A percentile compares a stretch with the other conserved stretches of the same genome.
Conservation (phyloP, 768 basidiomycete genomes). For the Neoboletus subvelutipes region DNA sequence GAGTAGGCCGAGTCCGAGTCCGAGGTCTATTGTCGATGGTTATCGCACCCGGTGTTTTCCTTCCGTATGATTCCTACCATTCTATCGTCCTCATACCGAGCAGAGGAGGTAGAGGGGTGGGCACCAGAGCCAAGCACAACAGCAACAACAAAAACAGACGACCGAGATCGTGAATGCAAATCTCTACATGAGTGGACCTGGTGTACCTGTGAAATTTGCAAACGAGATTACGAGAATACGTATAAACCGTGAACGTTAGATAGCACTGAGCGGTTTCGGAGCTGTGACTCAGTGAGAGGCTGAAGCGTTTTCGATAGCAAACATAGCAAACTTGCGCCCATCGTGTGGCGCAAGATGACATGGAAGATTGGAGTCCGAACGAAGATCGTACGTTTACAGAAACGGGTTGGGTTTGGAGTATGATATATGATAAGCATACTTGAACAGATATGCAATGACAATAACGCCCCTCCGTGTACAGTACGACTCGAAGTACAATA, state of each 20-base stretch:
- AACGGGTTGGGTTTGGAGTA: neutral
- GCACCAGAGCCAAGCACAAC: neutral
- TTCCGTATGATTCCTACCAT: neutral
- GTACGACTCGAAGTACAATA: neutral
- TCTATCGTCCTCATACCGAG: neutral
- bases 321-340: neutral
- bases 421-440: neutral
- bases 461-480: neutral
- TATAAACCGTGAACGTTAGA: neutral
- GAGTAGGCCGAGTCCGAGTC: neutral
- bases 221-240: neutral
- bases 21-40: neutral
- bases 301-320: neutral
- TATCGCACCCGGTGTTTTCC: neutral
- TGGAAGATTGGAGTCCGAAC: too few species aligned
- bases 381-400: neutral
- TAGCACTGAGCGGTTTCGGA: neutral
- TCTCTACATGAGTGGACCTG: neutral
- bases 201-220: neutral
- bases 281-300: too few species aligned
- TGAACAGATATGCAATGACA: neutral
- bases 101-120: neutral
- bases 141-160: too few species aligned
- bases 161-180: neutral
- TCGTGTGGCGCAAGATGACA: too few species aligned